Base-by-base conservation (phyloP, 805 yeast genomes). In the Yamadazyma philogaea region DNA sequence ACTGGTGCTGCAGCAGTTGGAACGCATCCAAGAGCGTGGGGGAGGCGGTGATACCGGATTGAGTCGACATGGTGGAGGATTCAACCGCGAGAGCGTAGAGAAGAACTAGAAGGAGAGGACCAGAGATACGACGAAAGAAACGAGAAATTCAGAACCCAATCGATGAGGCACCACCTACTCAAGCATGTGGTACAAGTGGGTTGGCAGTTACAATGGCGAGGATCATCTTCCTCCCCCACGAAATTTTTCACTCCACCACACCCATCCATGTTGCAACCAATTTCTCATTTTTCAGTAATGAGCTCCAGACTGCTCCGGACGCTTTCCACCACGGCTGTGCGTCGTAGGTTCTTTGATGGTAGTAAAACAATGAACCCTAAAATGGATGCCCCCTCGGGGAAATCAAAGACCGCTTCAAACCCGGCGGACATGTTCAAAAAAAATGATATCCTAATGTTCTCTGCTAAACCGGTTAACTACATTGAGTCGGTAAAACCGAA, bases 401-500 rank as follows among this genome's bases (percentile, higher is more conserved):
- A 67, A 47, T 61, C 65, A 42, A 70, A 70, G 43, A 59, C 70
- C 10, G 51, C 66, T 12, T 49, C 73, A 16, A 69, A 69, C 40
- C 75, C 75, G 3, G 74, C 65, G 3, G 75, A 70, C 52, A 50
- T 70, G 38, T 55, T 68, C 46, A 70, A 68, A 47, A 68, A 62
- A 49, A 70, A 70, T 50, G 75, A 70, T 43, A 66, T 70, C 19
- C 59, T 70, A 46, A 57, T 66, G 64, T 66, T 57, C 51, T 64
- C 74, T 2, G 62, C 58, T 21, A 70, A 69, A 45, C 75, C 75
- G 1, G 44, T 64, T 37, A 70, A 69, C 50, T 69, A 70, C 46
- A 68, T 70, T 22, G 75, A 70, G 45, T 56, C 71, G 1, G 65
- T 70, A 12, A 70, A 79, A 19, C 50, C 58, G 5, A 75, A 82